phyloP scores from a whole-genome alignment of 169 alveolate genomes.

The Plasmodium inui region DNA sequence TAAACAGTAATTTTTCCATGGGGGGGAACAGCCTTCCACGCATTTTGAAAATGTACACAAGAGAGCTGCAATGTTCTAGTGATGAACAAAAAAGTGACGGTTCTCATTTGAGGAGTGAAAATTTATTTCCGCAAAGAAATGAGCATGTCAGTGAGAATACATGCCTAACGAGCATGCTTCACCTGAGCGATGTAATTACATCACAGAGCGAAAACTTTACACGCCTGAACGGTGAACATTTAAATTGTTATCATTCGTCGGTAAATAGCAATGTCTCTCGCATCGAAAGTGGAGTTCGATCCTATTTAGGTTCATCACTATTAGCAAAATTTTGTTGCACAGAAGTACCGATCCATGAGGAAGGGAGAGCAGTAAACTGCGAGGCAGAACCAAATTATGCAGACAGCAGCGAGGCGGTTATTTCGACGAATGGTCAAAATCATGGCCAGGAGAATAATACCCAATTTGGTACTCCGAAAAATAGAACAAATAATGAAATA shows the following conservation, averaged over 20 bases:
- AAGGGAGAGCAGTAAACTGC: background rate
- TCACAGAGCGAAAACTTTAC: slow-evolving; percentile 30
- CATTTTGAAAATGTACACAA: slow-evolving; percentile 53
- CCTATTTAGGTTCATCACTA: slow-evolving; percentile 18
- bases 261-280: background rate
- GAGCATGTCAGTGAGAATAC: slow-evolving; percentile 49
- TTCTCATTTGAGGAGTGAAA: slow-evolving; percentile 45
- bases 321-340: background rate
- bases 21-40: slow-evolving; percentile 14
- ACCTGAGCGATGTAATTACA: slow-evolving; percentile 40
- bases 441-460: background rate
- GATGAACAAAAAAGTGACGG: slow-evolving; percentile 50
- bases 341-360: background rate
- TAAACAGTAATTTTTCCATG: slow-evolving; percentile 38
- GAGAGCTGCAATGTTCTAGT: slow-evolving; percentile 44
- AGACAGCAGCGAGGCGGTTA: background rate
- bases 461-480: background rate
- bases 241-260: background rate
- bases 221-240: background rate
- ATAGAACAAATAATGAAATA: background rate
- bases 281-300: background rate
- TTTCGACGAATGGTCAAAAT: slow-evolving; percentile 1
- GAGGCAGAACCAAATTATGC: background rate
- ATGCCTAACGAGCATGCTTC: slow-evolving; percentile 33
- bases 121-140: slow-evolving; percentile 25